Conservation (phyloP, 1,139 yeast genomes). For the Yamadazyma friedrichii region DNA sequence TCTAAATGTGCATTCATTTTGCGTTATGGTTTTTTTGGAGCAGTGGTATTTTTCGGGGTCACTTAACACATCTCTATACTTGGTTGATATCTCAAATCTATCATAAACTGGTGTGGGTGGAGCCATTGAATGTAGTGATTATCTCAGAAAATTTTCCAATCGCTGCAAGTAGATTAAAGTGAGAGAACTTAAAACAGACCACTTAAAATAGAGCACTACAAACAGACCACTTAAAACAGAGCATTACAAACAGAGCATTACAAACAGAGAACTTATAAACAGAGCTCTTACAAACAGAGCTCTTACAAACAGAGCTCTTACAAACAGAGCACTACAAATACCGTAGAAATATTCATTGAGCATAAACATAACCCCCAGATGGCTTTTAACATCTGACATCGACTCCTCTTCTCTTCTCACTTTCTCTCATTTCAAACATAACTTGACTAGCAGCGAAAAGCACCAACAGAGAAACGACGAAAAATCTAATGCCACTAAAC, state of each 20-base stretch:
- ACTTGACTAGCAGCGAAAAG: conserved; percentile 85
- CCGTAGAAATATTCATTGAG: no score
- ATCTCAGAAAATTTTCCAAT: no score
- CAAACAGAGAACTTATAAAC: no score
- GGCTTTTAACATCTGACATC: conserved; percentile 81
- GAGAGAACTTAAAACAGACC: no score
- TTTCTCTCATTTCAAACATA: conserved; percentile 90
- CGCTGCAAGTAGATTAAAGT: no score
- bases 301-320: no score
- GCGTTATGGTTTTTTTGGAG: conserved; percentile 42
- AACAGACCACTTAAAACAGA: no score
- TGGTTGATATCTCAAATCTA: conserved; percentile 26
- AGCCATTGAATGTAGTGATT: conserved; percentile 38
- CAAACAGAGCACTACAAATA: no score
- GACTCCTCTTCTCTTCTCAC: conserved; percentile 80
- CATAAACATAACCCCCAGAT: no score
- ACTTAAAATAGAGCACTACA: no score
- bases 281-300: no score
- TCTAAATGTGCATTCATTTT: conserved; percentile 49
- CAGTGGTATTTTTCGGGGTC: conserved; percentile 40
- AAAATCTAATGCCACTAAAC: conserved; percentile 61
- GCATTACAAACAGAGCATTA: no score
- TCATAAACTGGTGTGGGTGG: conserved; percentile 48
- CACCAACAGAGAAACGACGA: conserved; percentile 60
- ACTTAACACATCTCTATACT: conserved; percentile 26